A percentile compares a stretch with the other conserved stretches of the same genome.
phyloP scores from a whole-genome alignment of 1,284 basidiomycete genomes.

The Inonotus hispidus region DNA sequence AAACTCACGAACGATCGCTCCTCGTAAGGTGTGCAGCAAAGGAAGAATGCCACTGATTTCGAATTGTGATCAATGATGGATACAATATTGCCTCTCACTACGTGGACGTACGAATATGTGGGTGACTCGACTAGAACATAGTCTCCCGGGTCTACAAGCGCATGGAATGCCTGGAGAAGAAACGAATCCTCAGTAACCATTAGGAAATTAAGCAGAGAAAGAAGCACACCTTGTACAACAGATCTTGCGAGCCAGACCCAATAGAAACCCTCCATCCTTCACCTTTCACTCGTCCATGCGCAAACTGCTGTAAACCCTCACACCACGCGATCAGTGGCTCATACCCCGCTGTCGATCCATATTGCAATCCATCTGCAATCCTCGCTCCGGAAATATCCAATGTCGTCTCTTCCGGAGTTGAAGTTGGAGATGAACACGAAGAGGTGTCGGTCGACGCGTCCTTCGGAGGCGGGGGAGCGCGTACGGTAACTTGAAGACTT shows the following conservation, averaged over 20 bases:
- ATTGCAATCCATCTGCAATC: constrained; percentile 67
- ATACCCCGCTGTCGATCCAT: constrained; percentile 73
- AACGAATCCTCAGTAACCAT: background rate
- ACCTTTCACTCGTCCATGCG: constrained; percentile 52
- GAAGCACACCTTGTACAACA: constrained; percentile 71
- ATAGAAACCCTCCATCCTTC: constrained; percentile 73
- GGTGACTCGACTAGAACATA: constrained; percentile 59
- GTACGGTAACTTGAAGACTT: constrained; percentile 56
- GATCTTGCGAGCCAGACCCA: constrained; percentile 83
- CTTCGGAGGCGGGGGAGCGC: constrained; percentile 24
- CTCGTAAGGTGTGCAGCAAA: constrained; percentile 12
- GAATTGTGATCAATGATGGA: background rate
- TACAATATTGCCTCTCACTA: constrained; percentile 2
- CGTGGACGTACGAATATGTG: constrained; percentile 65
- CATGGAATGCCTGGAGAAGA: constrained; percentile 37
- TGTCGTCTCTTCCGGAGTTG: constrained; percentile 37
- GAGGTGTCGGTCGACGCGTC: background rate
- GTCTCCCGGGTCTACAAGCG: constrained; percentile 49
- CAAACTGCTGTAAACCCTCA: constrained; percentile 56
- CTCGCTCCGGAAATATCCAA: constrained; percentile 51
- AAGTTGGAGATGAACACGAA: background rate
- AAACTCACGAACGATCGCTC: constrained; percentile 12
- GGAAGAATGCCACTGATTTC: constrained; percentile 10
- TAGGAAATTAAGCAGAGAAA: background rate
- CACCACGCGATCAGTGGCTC: constrained; percentile 62